Base-by-base conservation (phyloP, 176 grass and related monocot species). In the Phoenix dactylifera region DNA sequence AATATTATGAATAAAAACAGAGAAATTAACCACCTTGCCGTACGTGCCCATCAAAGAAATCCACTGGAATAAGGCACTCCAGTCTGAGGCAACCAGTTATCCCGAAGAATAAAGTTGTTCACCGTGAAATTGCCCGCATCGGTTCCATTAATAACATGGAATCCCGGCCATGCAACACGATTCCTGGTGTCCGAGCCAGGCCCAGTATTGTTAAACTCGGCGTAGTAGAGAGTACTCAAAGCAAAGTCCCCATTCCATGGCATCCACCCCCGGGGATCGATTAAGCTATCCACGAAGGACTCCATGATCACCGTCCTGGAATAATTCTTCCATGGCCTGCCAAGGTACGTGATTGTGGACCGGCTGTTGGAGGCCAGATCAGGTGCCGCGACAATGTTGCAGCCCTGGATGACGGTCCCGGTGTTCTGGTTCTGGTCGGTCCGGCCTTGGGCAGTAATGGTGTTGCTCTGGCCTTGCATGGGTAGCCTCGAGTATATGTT, bases 351-450 rank as follows among this genome's bases (percentile, higher is more conserved):
- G 4, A 7, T 32, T 1, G 71, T 18, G 6, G 3, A 7, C 6
- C 55, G n/a, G 5, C 4, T 2, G 5, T 18, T 22, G 14, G 32
- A 57, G 0, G 79, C 51, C 12, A 82, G 54, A 3, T 71, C 66
- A 15, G 64, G 26, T 1, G 52, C 24, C 5, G 66, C 72, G 3
- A 66, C 57, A 6, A 82, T 18, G 55, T 58, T 54, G 59, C 72
- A 76, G 6, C 54, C 58, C 57, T 82, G 72, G 35, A 76, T 29
- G 35, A 52, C 70, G 23, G 69, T 74, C 12, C 71, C 78, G 0
- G 78, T 81, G 51, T 75, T 68, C 62, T 81, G 70, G 63, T 81
- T 70, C 6, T 65, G 72, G 44, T 81, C 78, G 6, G 59, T 60
- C 58, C 65, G 29, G 29, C 65, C 22, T 58, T 81, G 78, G 35